Evolutionary conservation across 768 basidiomycete genomes (phyloP), one percentile per base, ranked within the genome.

Genomic region (Lenzites betulinus): DNA sequence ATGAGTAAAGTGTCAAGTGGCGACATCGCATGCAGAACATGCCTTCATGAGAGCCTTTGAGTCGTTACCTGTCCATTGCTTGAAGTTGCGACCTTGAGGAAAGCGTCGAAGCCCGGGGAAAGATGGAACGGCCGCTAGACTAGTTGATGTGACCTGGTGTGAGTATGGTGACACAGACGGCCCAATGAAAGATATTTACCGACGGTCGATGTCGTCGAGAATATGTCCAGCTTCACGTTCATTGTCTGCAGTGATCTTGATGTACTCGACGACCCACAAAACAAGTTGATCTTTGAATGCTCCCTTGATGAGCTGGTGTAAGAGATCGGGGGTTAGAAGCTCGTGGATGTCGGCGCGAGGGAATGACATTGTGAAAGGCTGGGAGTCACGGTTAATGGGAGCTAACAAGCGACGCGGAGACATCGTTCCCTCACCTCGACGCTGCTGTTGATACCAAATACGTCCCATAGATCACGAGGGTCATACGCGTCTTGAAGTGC

Each of bases 241-340:
- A 8, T 58, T 58, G 25, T 56, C 12, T 47, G 38, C 2, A 50
- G 16, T n/a, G n/a, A n/a, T n/a, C 7, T 30, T 44, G 39, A 81
- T 52, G 53, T 64, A 66, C 18, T 64, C 51, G 20, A 48, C 52
- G 7, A 65, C 60, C 68, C 68, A 69, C 3, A 20, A 39, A 18
- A 67, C 64, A 1, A 69, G 54, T 49, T 69, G 68, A 41, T 68
- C 67, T 50, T 68, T 68, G 59, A 65, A 68, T 1, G 42, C 9
- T 9, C 42, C 42, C 9, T 43, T 43, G 22, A 43, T 43, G 13
- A 43, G 7, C 42, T 68, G 67, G 38, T 68, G 63, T 3, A 68
- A 46, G 6, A 68, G 44, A 38, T 68, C 64, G 8, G 44, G 39
- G 3, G 67, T 9, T 1, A 68, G 25, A n/a, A 69, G 58, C 44